phyloP scores from a whole-genome alignment of 2,329 filamentous ascomycete species.

The Penicillium sp. region DNA sequence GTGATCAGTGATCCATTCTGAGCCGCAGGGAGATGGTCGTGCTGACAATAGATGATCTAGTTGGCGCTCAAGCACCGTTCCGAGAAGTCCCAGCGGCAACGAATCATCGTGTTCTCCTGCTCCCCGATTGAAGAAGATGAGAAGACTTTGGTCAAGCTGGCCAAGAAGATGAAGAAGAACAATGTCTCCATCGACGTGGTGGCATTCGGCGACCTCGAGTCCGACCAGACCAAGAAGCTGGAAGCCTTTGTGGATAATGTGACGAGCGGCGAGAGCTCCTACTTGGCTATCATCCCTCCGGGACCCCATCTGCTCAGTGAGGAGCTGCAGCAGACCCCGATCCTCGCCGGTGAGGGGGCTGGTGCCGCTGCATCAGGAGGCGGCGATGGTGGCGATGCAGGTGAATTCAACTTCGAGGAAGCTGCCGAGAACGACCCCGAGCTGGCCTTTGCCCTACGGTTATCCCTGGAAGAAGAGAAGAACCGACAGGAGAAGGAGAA shows the following conservation, averaged over 20 bases:
- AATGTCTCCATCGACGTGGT: constrained; percentile 93
- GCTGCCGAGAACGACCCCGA: constrained; percentile 83
- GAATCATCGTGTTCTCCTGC: constrained; percentile 96
- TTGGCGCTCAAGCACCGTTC: constrained; percentile 95
- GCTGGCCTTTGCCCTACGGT: constrained; percentile 85
- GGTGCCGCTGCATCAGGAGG: constrained; percentile 49
- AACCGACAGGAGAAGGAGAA: constrained; percentile 85
- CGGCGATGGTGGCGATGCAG: constrained; percentile 55
- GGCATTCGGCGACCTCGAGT: constrained; percentile 88
- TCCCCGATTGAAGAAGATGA: constrained; percentile 87
- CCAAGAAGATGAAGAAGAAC: constrained; percentile 99
- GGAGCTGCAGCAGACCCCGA: constrained; percentile 83
- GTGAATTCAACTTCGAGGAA: constrained; percentile 72
- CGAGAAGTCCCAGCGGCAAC: constrained; percentile 94
- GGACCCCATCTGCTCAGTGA: constrained; percentile 91
- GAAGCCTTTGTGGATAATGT: constrained; percentile 90
- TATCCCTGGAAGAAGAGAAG: constrained; percentile 98
- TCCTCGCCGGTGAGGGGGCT: constrained; percentile 77
- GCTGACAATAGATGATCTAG: constrained; percentile 47
- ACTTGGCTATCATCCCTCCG: constrained; percentile 86
- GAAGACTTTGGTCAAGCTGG: constrained; percentile 81
- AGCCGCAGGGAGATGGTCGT: background rate
- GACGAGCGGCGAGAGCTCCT: constrained; percentile 85
- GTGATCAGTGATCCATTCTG: constrained; percentile 45
- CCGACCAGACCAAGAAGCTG: constrained; percentile 84